Evolutionary conservation across 345 rosid species (phyloP), one percentile per base, ranked within the genome.

Genomic region (Luvunga scandens): DNA sequence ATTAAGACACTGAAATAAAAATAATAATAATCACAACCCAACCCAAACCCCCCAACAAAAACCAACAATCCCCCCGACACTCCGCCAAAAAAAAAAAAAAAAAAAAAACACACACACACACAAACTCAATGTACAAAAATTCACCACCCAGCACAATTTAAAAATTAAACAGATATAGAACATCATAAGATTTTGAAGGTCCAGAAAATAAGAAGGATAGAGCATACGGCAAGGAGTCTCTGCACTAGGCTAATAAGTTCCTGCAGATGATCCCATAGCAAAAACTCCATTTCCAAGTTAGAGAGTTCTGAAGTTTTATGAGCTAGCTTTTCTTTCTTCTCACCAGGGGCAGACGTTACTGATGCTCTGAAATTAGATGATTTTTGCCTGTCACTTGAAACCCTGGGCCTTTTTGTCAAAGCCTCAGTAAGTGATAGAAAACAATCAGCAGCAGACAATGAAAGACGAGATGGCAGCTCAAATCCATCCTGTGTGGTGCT

Each of bases 361-460:
- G 89, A 80, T 76, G 81, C 75, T 69, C 66, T 81, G 57, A 81
- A 60, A 75, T 76, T 80, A 77, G 81, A 65, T 75, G 82, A 34
- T 74, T 84, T 86, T 60, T 80, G 80, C 78, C 50, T 85, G 33
- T 79, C 88, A 65, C 77, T 81, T 9, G 73, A 50, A 36, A 78
- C 86, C 76, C 81, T 86, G 80, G 82, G 79, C 77, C 80, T 90
- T 83, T 86, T 95, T 45, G 93, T 85, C 80, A 95, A 81, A 73
- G 94, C 97, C 77, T 86, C 90, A 50, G 89, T 90, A 53, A 95
- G 73, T 39, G 98, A 81, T 77, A 95, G 81, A 64, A 89, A 84
- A 79, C 98, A 95, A 84, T 95, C 98, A 73, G 98, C 97, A 88
- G 97, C 98, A 69, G 91, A 83, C 69, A 93, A 77, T 72, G 98